phyloP scores from a whole-genome alignment of 2,329 filamentous ascomycete genomes.

The Calonectria henricotiae region DNA sequence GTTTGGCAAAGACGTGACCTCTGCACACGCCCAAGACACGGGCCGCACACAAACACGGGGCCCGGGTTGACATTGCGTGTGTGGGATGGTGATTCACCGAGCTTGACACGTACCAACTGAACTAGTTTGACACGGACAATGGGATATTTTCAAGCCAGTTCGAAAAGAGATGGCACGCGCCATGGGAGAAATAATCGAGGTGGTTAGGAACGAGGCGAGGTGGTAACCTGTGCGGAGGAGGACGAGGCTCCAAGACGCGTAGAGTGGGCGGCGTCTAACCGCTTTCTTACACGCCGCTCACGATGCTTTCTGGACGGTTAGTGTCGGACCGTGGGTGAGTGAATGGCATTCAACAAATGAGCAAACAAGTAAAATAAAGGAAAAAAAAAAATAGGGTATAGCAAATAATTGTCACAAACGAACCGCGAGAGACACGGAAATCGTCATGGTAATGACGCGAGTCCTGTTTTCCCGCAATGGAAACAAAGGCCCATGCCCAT shows the following conservation, averaged over 20 bases:
- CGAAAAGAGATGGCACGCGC: conserved; percentile 6
- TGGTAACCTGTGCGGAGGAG: conserved; percentile 20
- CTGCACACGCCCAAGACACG: background rate
- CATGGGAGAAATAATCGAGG: conserved; percentile 9
- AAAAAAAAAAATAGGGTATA: background rate
- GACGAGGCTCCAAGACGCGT: conserved; percentile 18
- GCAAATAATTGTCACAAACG: background rate
- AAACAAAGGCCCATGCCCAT: background rate
- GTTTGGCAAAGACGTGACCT: background rate
- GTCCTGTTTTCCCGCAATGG: background rate
- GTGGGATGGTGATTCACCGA: background rate
- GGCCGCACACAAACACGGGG: background rate
- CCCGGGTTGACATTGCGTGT: background rate
- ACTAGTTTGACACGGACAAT: background rate
- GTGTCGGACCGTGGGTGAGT: background rate
- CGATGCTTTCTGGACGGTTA: conserved; percentile 15
- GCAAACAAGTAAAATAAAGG: background rate
- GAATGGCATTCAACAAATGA: background rate
- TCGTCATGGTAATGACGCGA: background rate
- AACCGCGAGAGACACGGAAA: background rate
- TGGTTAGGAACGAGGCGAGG: conserved; percentile 8
- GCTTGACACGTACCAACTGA: too few relatives aligned
- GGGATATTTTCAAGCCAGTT: background rate
- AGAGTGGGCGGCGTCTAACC: conserved; percentile 24
- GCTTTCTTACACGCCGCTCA: conserved; percentile 22